Conservation (phyloP, 257 asterid genomes). For the Lycium barbarum region DNA sequence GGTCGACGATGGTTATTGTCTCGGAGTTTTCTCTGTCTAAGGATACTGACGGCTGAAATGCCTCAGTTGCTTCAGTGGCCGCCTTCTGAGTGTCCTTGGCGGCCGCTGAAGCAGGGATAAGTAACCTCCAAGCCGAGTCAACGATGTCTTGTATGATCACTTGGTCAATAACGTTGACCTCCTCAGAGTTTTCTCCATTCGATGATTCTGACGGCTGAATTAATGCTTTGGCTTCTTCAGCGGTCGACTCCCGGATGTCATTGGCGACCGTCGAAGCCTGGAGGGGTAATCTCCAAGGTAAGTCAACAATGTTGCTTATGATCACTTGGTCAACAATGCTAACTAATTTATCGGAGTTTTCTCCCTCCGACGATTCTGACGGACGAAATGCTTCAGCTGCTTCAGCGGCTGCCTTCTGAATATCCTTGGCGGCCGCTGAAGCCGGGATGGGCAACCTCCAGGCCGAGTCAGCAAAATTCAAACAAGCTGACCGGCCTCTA, state of each 20-base stretch:
- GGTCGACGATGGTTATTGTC: background rate
- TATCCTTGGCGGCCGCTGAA: background rate
- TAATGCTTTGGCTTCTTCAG: conserved; percentile 58
- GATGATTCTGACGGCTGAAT: conserved; percentile 29
- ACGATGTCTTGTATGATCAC: no score
- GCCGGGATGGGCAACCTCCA: conserved; percentile 54
- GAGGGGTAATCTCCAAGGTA: conserved; percentile 49
- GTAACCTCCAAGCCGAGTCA: no score
- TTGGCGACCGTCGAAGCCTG: conserved; percentile 52
- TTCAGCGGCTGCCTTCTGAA: background rate
- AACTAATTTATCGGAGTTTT: background rate
- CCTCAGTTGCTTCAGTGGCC: conserved; percentile 29
- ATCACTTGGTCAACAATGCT: no score
- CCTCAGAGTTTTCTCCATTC: background rate
- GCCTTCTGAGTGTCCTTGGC: conserved; percentile 34
- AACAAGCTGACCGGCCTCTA: conserved; percentile 52
- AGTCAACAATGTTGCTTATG: background rate
- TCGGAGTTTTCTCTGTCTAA: background rate
- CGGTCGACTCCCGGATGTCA: conserved; percentile 61
- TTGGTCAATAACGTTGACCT: background rate
- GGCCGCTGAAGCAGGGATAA: no score
- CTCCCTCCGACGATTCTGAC: background rate
- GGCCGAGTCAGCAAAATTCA: conserved; percentile 37
- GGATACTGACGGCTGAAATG: background rate
- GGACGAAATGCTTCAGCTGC: background rate